phyloP scores from a whole-genome alignment of 2,329 filamentous ascomycete species.

The Colletotrichum brevisporum region DNA sequence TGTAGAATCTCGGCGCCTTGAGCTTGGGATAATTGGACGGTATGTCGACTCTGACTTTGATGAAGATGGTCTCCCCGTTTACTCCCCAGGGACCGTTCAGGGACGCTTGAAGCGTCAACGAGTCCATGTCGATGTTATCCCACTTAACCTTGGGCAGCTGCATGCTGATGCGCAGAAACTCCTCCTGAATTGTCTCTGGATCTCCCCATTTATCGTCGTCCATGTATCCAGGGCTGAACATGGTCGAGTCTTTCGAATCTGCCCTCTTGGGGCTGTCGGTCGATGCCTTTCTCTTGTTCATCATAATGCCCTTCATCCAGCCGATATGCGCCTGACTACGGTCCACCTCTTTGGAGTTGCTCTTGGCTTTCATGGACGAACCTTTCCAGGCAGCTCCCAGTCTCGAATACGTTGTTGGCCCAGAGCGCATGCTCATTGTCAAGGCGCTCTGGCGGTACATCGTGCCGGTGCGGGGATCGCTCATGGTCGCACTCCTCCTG shows the following conservation, averaged over 20 bases:
- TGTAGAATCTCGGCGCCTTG: slow-evolving; percentile 70
- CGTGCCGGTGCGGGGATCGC: slow-evolving; percentile 64
- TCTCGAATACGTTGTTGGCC: slow-evolving; percentile 55
- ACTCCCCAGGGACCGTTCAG: slow-evolving; percentile 76
- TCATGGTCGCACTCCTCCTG: slow-evolving; percentile 73
- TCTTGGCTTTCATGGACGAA: slow-evolving; percentile 72
- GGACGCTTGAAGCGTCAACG: slow-evolving; percentile 70
- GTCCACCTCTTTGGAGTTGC: slow-evolving; percentile 57
- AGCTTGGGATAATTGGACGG: slow-evolving; percentile 71
- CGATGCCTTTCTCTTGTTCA: slow-evolving; percentile 68
- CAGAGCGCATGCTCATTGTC: slow-evolving; percentile 60
- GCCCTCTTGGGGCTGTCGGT: slow-evolving; percentile 62
- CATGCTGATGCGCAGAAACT: slow-evolving; percentile 73
- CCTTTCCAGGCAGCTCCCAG: slow-evolving; percentile 65
- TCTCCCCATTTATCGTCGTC: slow-evolving; percentile 72
- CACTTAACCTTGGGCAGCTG: slow-evolving; percentile 75
- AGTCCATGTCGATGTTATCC: slow-evolving; percentile 76
- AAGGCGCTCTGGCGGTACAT: slow-evolving; percentile 60
- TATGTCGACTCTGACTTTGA: slow-evolving; percentile 73
- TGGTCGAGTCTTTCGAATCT: slow-evolving; percentile 65
- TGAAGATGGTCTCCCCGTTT: slow-evolving; percentile 69
- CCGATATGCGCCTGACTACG: slow-evolving; percentile 71
- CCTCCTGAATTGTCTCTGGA: slow-evolving; percentile 74
- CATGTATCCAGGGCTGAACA: slow-evolving; percentile 66
- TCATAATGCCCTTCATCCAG: slow-evolving; percentile 79